A percentile compares a stretch with the other conserved stretches of the same genome.
Conservation (phyloP, 257 asterid genomes). For the Nemophila menziesii region DNA sequence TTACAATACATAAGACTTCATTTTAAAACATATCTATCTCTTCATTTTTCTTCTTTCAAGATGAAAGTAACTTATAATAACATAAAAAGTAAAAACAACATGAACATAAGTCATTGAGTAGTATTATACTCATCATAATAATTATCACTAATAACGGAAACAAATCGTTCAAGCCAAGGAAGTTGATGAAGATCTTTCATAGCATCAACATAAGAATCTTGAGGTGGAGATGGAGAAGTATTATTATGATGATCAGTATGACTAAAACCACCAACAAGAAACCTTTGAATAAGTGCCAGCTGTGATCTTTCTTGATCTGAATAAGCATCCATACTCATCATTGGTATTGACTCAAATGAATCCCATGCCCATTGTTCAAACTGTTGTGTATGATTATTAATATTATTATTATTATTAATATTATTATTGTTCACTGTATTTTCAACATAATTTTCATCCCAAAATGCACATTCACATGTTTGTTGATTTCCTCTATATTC, state of each 20-base stretch:
- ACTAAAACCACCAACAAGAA: conserved; percentile 80
- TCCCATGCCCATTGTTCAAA: conserved; percentile 94
- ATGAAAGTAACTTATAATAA: neutral
- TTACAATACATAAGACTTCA: too few species aligned
- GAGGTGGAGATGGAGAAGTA: conserved; percentile 57
- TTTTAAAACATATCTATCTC: neutral
- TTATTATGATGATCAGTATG: conserved; percentile 40
- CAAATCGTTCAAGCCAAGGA: conserved; percentile 97
- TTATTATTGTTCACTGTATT: too few species aligned
- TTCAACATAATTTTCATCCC: conserved; percentile 48
- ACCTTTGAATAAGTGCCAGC: conserved; percentile 78
- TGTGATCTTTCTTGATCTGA: conserved; percentile 95
- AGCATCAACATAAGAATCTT: conserved; percentile 73
- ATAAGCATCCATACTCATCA: conserved; percentile 63
- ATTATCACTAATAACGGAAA: conserved; percentile 75
- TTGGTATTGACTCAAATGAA: conserved; percentile 61
- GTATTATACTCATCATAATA: conserved; percentile 33
- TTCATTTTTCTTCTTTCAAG: neutral
- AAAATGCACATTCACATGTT: conserved; percentile 54
- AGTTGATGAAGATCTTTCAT: conserved; percentile 93
- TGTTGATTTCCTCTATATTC: conserved; percentile 44
- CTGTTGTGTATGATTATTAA: conserved; percentile 36
- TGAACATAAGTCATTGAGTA: neutral
- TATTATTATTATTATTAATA: too few species aligned
- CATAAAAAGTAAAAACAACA: neutral